Evolutionary conservation across 768 basidiomycete genomes (phyloP).

Genomic region (Amanita pseudoporphyria): DNA sequence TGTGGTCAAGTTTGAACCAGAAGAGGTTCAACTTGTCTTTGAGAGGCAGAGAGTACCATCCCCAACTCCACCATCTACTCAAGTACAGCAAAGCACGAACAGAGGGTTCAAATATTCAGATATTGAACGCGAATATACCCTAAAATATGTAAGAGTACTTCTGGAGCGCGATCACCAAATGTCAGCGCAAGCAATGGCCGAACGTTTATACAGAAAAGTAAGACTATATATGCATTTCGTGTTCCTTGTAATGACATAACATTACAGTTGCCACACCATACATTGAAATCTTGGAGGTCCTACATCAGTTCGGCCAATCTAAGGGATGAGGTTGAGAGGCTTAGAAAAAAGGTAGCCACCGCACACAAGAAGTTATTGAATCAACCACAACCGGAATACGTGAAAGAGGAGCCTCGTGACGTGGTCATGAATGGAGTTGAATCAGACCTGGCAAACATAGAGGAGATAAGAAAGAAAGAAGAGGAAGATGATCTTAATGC

Average conservation of each 20-base stretch:
- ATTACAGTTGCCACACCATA: conserved; percentile 53
- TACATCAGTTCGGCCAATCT: conserved; percentile 22
- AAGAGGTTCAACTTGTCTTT: background rate
- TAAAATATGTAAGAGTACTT: conserved; percentile 33
- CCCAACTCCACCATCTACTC: conserved; percentile 36
- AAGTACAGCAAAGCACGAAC: conserved; percentile 15
- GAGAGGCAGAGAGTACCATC: conserved; percentile 17
- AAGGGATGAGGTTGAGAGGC: conserved; percentile 31
- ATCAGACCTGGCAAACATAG: background rate
- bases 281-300: conserved; percentile 38
- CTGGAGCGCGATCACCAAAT: conserved; percentile 39
- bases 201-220: conserved; percentile 38
- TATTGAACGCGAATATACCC: conserved; percentile 39
- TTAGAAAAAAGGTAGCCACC: conserved; percentile 42
- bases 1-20: background rate
- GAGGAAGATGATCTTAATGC: conserved; percentile 37
- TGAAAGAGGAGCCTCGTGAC: conserved; percentile 9
- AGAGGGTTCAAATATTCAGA: conserved; percentile 35
- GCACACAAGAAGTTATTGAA: conserved; percentile 33
- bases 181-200: conserved; percentile 25
- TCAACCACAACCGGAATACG: conserved; percentile 12
- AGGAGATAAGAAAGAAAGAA: conserved; percentile 4
- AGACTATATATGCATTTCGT: background rate
- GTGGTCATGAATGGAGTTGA: background rate
- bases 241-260: conserved; percentile 1